A percentile compares a stretch with the other conserved stretches of the same genome.
Conservation (phyloP, 495 filamentous ascomycete species). For the Penicillium samsonianum region DNA sequence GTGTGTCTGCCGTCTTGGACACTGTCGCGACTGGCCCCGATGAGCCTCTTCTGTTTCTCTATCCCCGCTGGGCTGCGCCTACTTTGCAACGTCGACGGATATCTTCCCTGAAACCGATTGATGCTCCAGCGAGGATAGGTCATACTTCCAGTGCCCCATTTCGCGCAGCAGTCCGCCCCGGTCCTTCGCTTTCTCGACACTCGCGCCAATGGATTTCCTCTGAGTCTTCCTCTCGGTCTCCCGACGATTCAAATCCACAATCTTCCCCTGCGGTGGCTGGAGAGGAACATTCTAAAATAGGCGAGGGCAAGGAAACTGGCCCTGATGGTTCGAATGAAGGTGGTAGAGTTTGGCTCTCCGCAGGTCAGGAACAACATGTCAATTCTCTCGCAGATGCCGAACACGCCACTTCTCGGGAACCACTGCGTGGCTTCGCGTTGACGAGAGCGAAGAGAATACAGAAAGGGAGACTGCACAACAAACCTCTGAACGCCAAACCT, state of each 20-base stretch:
- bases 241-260: background rate
- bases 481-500: background rate
- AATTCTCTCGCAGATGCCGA: background rate
- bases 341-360: background rate
- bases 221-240: slow-evolving; percentile 2
- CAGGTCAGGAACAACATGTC: background rate
- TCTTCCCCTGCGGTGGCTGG: background rate
- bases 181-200: slow-evolving; percentile 22
- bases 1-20: slow-evolving; percentile 42
- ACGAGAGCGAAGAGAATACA: slow-evolving; percentile 3
- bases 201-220: slow-evolving; percentile 35
- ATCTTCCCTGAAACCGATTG: slow-evolving; percentile 19
- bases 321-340: background rate
- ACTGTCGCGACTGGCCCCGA: slow-evolving; percentile 37
- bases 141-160: slow-evolving; percentile 4
- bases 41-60: slow-evolving; percentile 50
- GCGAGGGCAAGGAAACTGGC: background rate
- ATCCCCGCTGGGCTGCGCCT: slow-evolving; percentile 45
- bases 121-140: slow-evolving; percentile 5
- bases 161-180: background rate
- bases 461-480: background rate
- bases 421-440: background rate
- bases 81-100: slow-evolving; percentile 26
- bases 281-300: background rate
- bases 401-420: background rate